A percentile compares a stretch with the other conserved stretches of the same genome.
These are phyloP conservation scores for Populus pruinosa DNA, from an alignment of 345 rosid species.

Conservation along the genomic window DNA sequence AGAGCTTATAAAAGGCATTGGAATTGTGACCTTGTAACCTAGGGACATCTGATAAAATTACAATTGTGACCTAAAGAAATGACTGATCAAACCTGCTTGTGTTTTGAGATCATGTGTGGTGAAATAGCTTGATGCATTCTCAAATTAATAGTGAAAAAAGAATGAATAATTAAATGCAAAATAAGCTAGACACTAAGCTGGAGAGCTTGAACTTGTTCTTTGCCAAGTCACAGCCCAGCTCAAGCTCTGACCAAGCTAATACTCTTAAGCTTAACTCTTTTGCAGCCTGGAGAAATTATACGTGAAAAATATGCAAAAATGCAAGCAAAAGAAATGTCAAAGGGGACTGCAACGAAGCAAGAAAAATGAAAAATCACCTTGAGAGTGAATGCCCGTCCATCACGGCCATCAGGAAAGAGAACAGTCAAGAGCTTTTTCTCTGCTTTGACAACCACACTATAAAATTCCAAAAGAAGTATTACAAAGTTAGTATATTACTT, in stretches of 20 bases:
- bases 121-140: neutral
- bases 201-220: neutral
- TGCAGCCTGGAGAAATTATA: too few species aligned
- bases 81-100: neutral
- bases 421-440: slow-evolving; percentile 95
- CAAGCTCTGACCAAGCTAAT: neutral
- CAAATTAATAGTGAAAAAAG: neutral
- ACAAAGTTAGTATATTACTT: slow-evolving; percentile 28
- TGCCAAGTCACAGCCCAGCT: neutral
- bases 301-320: too few species aligned
- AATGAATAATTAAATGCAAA: neutral
- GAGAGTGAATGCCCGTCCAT: slow-evolving; percentile 92
- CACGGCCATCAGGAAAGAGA: slow-evolving; percentile 92
- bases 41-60: neutral
- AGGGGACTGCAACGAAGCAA: neutral
- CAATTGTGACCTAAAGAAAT: neutral
- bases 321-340: too few species aligned
- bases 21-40: neutral
- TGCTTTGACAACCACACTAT: slow-evolving; percentile 89
- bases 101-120: neutral
- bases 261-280: slow-evolving; percentile 1
- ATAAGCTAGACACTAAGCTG: neutral
- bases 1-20: neutral
- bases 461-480: slow-evolving; percentile 23
- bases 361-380: slow-evolving; percentile 50